These are phyloP conservation scores for Coniosporium apollinis DNA, from an alignment of 495 filamentous ascomycete species.

Conservation along the genomic window DNA sequence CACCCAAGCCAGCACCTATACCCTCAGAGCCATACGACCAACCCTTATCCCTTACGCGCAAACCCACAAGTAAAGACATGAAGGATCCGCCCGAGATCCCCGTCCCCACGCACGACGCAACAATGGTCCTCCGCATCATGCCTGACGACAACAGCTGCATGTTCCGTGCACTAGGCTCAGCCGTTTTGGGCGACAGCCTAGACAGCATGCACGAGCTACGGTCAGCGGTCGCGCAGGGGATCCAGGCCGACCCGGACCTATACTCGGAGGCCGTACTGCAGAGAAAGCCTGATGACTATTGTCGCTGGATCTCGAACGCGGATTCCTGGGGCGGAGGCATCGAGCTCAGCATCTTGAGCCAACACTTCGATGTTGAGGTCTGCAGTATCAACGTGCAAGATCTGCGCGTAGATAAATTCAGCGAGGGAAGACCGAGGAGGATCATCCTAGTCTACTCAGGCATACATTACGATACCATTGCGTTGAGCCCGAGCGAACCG, in stretches of 20 bases:
- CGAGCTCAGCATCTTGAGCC: constrained; percentile 69
- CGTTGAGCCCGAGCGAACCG: constrained; percentile 47
- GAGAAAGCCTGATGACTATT: constrained; percentile 58
- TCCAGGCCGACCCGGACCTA: constrained; percentile 50
- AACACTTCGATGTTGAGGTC: constrained; percentile 79
- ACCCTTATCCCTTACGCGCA: constrained; percentile 23
- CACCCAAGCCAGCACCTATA: constrained; percentile 9
- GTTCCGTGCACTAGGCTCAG: constrained; percentile 74
- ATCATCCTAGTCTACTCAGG: constrained; percentile 85
- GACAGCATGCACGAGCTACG: constrained; percentile 64
- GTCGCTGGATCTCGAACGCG: constrained; percentile 62
- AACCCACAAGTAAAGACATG: constrained; percentile 22
- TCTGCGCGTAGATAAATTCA: constrained; percentile 55
- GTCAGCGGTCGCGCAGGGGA: constrained; percentile 63
- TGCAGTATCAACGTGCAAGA: constrained; percentile 66
- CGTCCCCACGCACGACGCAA: constrained; percentile 42
- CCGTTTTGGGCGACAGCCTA: constrained; percentile 47
- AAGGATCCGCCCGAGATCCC: constrained; percentile 54
- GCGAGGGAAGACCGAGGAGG: constrained; percentile 51
- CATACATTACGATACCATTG: constrained; percentile 91
- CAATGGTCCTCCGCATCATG: constrained; percentile 79
- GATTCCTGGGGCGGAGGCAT: constrained; percentile 87
- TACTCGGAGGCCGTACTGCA: constrained; percentile 68
- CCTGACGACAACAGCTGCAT: constrained; percentile 93
- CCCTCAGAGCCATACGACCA: constrained; percentile 7